Evolutionary conservation across 2,329 filamentous ascomycete genomes (phyloP).

Genomic region (Triangularia verruculosa): DNA sequence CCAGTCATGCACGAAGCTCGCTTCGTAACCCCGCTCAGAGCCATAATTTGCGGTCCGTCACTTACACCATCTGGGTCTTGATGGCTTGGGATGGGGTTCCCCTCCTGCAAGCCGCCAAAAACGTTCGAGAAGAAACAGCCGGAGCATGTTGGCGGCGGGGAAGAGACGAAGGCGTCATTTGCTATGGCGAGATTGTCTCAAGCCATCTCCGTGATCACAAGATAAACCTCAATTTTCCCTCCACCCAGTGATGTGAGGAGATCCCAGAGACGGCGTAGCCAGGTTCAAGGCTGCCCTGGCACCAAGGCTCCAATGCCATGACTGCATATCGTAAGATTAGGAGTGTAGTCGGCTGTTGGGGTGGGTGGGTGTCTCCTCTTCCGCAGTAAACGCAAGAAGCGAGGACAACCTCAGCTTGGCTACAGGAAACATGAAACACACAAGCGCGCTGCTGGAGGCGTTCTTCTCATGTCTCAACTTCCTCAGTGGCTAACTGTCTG

Average conservation of each 20-base stretch:
- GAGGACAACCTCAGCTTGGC: conserved; percentile 8
- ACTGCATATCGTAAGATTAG: conserved; percentile 22
- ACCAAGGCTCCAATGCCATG: conserved; percentile 1
- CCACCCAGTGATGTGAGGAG: conserved; percentile 10
- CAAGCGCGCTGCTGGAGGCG: conserved; percentile 26
- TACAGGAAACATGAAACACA: conserved; percentile 27
- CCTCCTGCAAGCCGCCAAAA: conserved; percentile 21
- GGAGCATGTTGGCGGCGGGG: conserved; percentile 4
- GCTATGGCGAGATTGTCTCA: conserved; percentile 20
- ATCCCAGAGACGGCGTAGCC: conserved; percentile 8
- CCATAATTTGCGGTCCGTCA: background rate
- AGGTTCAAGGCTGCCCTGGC: conserved; percentile 2
- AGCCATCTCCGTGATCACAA: conserved; percentile 19
- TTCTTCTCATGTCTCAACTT: conserved; percentile 10
- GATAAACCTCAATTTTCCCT: conserved; percentile 16
- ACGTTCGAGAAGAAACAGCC: conserved; percentile 13
- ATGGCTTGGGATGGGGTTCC: conserved; percentile 9
- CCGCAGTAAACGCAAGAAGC: conserved; percentile 23
- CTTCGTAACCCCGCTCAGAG: conserved; percentile 10
- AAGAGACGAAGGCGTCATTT: conserved; percentile 19
- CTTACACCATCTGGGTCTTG: background rate
- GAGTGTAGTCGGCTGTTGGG: conserved; percentile 2
- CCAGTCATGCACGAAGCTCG: conserved; percentile 17
- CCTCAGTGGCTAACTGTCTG: conserved; percentile 17
- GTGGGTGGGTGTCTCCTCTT: conserved; percentile 5